These are phyloP conservation scores for Neurospora intermedia DNA, from an alignment of 495 filamentous ascomycete species.

Conservation along the genomic window DNA sequence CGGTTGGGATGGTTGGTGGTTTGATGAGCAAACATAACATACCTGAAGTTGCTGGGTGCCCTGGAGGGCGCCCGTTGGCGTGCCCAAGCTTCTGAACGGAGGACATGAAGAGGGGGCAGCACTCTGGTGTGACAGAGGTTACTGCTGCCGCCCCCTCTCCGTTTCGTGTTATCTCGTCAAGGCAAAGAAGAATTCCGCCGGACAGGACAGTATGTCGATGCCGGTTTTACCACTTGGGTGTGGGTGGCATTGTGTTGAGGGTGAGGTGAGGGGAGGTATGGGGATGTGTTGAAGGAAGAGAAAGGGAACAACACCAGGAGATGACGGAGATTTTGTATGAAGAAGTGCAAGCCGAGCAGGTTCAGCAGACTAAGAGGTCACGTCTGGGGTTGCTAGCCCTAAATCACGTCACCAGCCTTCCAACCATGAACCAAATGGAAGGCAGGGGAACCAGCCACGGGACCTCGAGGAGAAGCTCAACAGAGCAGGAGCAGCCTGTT, in stretches of 20 bases:
- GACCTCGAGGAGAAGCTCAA: background rate
- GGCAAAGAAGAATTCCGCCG: background rate
- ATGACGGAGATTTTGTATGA: background rate
- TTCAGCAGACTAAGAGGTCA: background rate
- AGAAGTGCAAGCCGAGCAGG: background rate
- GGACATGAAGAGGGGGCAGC: background rate
- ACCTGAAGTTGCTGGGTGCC: background rate
- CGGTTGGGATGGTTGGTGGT: too few relatives aligned
- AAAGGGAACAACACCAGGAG: background rate
- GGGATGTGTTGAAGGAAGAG: background rate
- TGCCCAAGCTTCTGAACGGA: background rate
- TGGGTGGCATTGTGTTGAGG: background rate
- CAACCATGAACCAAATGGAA: background rate
- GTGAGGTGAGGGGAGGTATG: background rate
- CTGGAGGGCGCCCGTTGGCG: background rate
- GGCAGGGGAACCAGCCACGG: background rate
- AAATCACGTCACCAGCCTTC: background rate
- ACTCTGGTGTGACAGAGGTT: background rate
- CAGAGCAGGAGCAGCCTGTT: background rate
- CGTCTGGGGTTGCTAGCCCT: background rate
- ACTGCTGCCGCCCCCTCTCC: too few relatives aligned
- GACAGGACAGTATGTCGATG: background rate
- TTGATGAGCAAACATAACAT: background rate
- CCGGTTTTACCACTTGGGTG: background rate
- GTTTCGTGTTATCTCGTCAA: background rate